These are phyloP conservation scores for Trametes polyzona DNA, from an alignment of 1,284 basidiomycete species.

Conservation along the genomic window DNA sequence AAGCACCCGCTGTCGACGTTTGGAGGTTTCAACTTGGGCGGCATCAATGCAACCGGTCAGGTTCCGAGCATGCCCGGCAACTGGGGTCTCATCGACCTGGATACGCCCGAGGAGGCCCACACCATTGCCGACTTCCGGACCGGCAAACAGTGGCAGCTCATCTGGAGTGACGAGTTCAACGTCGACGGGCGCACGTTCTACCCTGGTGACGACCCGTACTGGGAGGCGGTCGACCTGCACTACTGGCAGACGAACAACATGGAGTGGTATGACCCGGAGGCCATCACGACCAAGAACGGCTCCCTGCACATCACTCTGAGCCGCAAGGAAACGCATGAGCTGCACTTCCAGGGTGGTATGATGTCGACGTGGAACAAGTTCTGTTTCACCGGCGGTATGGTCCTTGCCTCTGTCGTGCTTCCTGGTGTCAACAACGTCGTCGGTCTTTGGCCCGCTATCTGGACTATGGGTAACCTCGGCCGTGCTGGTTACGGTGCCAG, in stretches of 20 bases:
- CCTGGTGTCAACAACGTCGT: slow-evolving; percentile 70
- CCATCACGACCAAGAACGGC: slow-evolving; percentile 80
- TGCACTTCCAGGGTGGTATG: slow-evolving; percentile 78
- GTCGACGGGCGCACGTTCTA: slow-evolving; percentile 82
- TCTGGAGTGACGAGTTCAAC: slow-evolving; percentile 93
- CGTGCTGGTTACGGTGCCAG: slow-evolving; percentile 65
- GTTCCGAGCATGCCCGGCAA: slow-evolving; percentile 64
- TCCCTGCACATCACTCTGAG: slow-evolving; percentile 81
- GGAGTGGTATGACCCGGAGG: slow-evolving; percentile 79
- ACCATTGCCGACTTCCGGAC: slow-evolving; percentile 62
- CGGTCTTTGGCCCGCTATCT: slow-evolving; percentile 61
- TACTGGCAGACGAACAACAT: slow-evolving; percentile 66
- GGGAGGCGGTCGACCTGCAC: slow-evolving; percentile 72
- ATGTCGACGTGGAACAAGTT: slow-evolving; percentile 89
- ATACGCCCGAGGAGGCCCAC: slow-evolving; percentile 69
- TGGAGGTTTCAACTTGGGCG: slow-evolving; percentile 61
- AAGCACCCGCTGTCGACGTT: slow-evolving; percentile 37
- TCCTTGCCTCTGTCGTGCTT: slow-evolving; percentile 74
- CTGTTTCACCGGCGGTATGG: slow-evolving; percentile 89
- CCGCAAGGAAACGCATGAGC: slow-evolving; percentile 66
- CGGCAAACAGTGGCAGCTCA: slow-evolving; percentile 58
- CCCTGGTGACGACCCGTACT: slow-evolving; percentile 62
- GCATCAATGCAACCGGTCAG: slow-evolving; percentile 82
- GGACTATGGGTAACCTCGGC: slow-evolving; percentile 62
- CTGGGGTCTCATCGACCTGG: slow-evolving; percentile 75